These are phyloP conservation scores for Celoporthe dispersa DNA, from an alignment of 2,329 filamentous ascomycete species.

Conservation along the genomic window DNA sequence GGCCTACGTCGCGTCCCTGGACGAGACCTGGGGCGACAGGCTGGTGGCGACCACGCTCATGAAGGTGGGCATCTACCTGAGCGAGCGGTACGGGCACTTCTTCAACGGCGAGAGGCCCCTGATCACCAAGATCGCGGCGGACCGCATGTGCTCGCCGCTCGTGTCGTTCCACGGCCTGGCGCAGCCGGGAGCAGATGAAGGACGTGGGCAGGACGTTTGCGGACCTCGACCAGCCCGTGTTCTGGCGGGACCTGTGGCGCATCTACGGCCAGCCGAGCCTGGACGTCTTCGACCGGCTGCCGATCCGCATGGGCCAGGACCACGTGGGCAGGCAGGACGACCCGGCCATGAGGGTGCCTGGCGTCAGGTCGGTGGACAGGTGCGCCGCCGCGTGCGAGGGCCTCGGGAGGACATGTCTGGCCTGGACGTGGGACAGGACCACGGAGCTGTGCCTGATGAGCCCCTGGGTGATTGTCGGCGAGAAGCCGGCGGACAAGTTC, in stretches of 20 bases:
- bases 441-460: conserved; percentile 48
- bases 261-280: conserved; percentile 50
- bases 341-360: conserved; percentile 41
- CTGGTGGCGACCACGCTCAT: conserved; percentile 58
- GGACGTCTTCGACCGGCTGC: conserved; percentile 42
- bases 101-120: conserved; percentile 60
- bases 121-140: conserved; percentile 52
- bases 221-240: conserved; percentile 44
- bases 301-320: conserved; percentile 47
- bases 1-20: conserved; percentile 53
- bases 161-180: conserved; percentile 58
- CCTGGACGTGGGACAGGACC: conserved; percentile 54
- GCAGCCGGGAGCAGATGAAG: conserved; percentile 49
- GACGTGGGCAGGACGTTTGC: conserved; percentile 48
- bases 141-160: conserved; percentile 58
- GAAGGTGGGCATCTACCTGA: conserved; percentile 58
- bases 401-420: conserved; percentile 48
- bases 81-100: conserved; percentile 57
- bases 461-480: conserved; percentile 56
- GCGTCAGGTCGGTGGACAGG: conserved; percentile 43
- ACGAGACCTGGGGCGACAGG: conserved; percentile 58
- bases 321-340: conserved; percentile 57
- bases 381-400: conserved; percentile 50
- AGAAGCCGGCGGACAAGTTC: conserved; percentile 38
- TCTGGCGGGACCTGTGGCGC: conserved; percentile 56